These are phyloP conservation scores for Crithidia sp. DNA, from an alignment of 208 protist species.

Conservation along the genomic window DNA sequence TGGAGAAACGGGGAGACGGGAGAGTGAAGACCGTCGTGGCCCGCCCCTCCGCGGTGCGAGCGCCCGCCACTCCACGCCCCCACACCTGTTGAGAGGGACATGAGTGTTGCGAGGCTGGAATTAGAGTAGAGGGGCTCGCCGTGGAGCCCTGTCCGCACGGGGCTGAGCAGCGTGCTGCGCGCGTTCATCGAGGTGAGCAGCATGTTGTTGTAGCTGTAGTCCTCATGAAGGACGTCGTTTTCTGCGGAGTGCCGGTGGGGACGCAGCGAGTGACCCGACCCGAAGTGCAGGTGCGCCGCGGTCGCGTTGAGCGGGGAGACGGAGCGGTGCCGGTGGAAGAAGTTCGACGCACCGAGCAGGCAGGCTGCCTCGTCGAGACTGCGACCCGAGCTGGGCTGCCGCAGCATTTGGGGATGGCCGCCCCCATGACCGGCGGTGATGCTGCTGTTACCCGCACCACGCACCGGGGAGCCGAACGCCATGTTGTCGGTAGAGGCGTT, in stretches of 20 bases:
- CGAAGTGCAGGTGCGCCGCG: neutral
- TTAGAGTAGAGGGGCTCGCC: slow-evolving; percentile 16
- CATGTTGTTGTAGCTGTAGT: slow-evolving; percentile 40
- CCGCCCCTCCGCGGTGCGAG: neutral
- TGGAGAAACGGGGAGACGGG: slow-evolving; percentile 1
- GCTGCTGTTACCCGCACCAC: neutral
- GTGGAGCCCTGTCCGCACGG: slow-evolving; percentile 11
- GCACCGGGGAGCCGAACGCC: neutral
- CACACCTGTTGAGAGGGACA: slow-evolving; percentile 6
- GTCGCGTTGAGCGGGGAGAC: slow-evolving; percentile 10
- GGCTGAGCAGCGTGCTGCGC: slow-evolving; percentile 30
- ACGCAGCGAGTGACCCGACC: neutral
- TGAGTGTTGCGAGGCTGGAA: slow-evolving; percentile 23
- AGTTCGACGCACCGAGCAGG: neutral
- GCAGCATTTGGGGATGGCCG: neutral
- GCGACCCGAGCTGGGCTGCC: slow-evolving; percentile 4
- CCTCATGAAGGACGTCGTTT: slow-evolving; percentile 6
- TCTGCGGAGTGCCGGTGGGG: slow-evolving; percentile 3
- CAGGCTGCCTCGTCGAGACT: neutral
- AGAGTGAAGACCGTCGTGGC: neutral
- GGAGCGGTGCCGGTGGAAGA: slow-evolving; percentile 9
- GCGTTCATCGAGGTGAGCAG: slow-evolving; percentile 45
- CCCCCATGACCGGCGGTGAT: neutral
- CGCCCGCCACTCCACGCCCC: neutral
- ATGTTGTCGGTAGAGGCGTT: slow-evolving; percentile 5